These are phyloP conservation scores for Auricularia sp. DNA, from an alignment of 768 basidiomycete species.

Conservation along the genomic window DNA sequence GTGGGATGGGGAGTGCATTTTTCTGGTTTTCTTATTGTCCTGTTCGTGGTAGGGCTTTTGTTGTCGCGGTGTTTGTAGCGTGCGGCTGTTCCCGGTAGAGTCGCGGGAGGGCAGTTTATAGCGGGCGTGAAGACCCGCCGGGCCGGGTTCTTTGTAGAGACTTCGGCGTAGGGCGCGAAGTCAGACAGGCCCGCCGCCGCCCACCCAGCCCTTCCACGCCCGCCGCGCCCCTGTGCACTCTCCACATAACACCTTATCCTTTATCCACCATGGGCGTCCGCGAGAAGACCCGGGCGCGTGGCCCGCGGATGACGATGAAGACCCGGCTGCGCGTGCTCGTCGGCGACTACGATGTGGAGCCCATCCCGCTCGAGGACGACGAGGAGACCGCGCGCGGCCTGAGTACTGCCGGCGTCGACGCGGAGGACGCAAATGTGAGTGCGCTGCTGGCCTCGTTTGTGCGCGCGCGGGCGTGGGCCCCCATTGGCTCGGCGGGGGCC, in stretches of 20 bases:
- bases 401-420: conserved; percentile 79
- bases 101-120: too few relatives aligned
- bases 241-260: background rate
- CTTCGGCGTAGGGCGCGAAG: too few relatives aligned
- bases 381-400: conserved; percentile 77
- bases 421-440: conserved; percentile 90
- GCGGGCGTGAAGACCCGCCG: too few relatives aligned
- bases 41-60: too few relatives aligned
- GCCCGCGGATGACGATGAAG: conserved; percentile 85
- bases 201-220: too few relatives aligned
- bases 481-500: conserved; percentile 38
- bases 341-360: conserved; percentile 71
- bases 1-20: too few relatives aligned
- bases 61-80: too few relatives aligned
- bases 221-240: background rate
- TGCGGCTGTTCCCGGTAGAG: too few relatives aligned
- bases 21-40: too few relatives aligned
- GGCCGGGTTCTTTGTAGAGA: too few relatives aligned
- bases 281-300: background rate
- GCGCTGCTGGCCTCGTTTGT: conserved; percentile 31
- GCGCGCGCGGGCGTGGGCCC: conserved; percentile 30
- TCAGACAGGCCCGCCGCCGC: too few relatives aligned
- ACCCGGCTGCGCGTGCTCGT: conserved; percentile 77
- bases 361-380: conserved; percentile 69
- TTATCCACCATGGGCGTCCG: background rate